Conservation (phyloP, 768 basidiomycete species). For the Antrodiella citrinella region DNA sequence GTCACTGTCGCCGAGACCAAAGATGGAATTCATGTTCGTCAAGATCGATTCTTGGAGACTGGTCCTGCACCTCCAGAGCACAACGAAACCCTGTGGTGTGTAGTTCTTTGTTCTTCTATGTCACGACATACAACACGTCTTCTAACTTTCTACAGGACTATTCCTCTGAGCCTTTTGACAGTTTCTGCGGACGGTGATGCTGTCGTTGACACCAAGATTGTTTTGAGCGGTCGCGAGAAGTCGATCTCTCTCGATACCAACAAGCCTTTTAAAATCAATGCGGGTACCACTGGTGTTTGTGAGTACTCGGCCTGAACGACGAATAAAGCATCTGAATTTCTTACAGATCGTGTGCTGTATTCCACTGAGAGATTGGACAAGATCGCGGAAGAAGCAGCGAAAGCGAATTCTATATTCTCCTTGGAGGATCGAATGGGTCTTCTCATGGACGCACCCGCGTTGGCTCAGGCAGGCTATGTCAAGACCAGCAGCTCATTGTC, state of each 20-base stretch:
- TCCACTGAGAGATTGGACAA: conserved; percentile 66
- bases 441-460: conserved; percentile 71
- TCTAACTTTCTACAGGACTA: conserved; percentile 19
- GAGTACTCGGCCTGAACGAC: conserved; percentile 22
- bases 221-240: conserved; percentile 65
- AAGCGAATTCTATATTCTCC: conserved; percentile 54
- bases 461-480: conserved; percentile 75
- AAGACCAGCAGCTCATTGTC: conserved; percentile 71
- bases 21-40: conserved; percentile 68
- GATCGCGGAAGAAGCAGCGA: conserved; percentile 77
- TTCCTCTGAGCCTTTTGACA: conserved; percentile 71
- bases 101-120: no score
- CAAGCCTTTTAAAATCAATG: conserved; percentile 85
- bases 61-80: conserved; percentile 32
- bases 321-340: not conserved
- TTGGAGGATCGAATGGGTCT: conserved; percentile 87
- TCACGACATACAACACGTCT: not conserved
- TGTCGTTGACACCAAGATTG: conserved; percentile 46
- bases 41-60: conserved; percentile 88
- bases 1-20: conserved; percentile 74
- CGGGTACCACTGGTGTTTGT: conserved; percentile 86
- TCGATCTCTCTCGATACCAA: conserved; percentile 64
- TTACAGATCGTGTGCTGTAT: conserved; percentile 78
- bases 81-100: conserved; percentile 15
- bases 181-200: conserved; percentile 50